These are phyloP conservation scores for Microdochium paspali DNA, from an alignment of 2,329 filamentous ascomycete species.

Conservation along the genomic window DNA sequence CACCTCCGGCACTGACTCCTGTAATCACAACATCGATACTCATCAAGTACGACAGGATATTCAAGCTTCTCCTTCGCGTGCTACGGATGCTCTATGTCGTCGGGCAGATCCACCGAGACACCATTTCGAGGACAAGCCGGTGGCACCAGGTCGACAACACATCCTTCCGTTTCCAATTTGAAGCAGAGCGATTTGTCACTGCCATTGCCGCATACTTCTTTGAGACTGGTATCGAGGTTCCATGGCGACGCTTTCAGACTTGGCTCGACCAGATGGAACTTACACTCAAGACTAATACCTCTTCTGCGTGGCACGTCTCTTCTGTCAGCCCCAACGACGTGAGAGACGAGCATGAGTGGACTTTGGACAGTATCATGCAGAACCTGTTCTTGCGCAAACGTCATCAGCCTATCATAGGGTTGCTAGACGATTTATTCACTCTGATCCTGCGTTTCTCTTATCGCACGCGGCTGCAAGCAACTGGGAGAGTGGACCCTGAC, in stretches of 20 bases:
- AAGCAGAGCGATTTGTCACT: slow-evolving; percentile 72
- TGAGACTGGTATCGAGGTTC: slow-evolving; percentile 62
- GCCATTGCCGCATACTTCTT: slow-evolving; percentile 70
- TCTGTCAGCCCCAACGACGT: slow-evolving; percentile 54
- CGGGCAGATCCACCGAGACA: slow-evolving; percentile 52
- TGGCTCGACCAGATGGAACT: slow-evolving; percentile 56
- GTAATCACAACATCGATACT: slow-evolving; percentile 65
- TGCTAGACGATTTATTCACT: slow-evolving; percentile 70
- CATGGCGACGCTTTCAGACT: slow-evolving; percentile 62
- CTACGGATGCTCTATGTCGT: slow-evolving; percentile 71
- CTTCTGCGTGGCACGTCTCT: slow-evolving; percentile 11
- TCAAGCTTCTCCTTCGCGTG: slow-evolving; percentile 68
- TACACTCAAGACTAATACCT: slow-evolving; percentile 36
- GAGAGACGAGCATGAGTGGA: slow-evolving; percentile 59
- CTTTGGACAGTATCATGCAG: slow-evolving; percentile 67
- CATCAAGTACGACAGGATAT: slow-evolving; percentile 76
- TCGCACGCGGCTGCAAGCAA: slow-evolving; percentile 27
- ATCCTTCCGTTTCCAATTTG: slow-evolving; percentile 56
- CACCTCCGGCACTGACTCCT: slow-evolving; percentile 59
- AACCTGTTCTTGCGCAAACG: slow-evolving; percentile 64
- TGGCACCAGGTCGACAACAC: slow-evolving; percentile 27
- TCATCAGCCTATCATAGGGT: slow-evolving; percentile 61
- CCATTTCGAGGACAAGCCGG: slow-evolving; percentile 27
- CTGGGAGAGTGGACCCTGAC: slow-evolving; percentile 21
- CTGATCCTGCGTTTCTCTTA: slow-evolving; percentile 65